Evolutionary conservation across 2,329 filamentous ascomycete species (phyloP), one percentile per base, ranked within the genome.

Genomic region (Beauveria varroae): DNA sequence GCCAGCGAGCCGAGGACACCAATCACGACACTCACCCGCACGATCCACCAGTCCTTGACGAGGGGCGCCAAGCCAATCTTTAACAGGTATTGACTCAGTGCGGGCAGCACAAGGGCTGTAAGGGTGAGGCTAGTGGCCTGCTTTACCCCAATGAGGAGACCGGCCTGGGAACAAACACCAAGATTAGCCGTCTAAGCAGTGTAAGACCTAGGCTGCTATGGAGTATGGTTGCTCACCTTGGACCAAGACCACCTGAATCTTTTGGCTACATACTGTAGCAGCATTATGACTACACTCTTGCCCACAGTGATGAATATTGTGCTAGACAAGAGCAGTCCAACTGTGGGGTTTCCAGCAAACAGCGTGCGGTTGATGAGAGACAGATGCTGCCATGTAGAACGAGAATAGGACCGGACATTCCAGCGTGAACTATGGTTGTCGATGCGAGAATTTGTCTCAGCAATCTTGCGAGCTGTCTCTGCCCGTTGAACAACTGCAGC

Each of bases 221-320:
- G 14, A 40, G 20, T 12, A 6, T 46, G 51, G 26, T 61, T 46
- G 41, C 60, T 52, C 26, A 57, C 55, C 30, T 62, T 37, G 18
- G 59, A 47, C 59, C 59, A 63, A 22, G 62, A 57, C 59, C 54
- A 63, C 20, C 55, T 51, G 41, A 62, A 63, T 26, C 55, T 54
- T 28, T 62, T 62, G 7, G 59, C 54, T 18, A 55, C 55, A 46
- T 59, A 61, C 54, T 63, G 62, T 18, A 57, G 49, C 51, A 63
- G 28, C n/a, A 62, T 16, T 8, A 59, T 28, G 10, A 43, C 34
- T 7, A 51, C 43, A 51, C 34, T 43, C 30, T 51, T 51, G 34
- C 57, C 57, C 6, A 59, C 14, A 14, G 47, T 51, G 26, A 51
- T 40, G 26, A 59, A 51, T 20, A 59, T 10, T n/a, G 46, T 51